These are phyloP conservation scores for Claviceps lovelessii DNA, from an alignment of 2,329 filamentous ascomycete genomes.

Conservation along the genomic window DNA sequence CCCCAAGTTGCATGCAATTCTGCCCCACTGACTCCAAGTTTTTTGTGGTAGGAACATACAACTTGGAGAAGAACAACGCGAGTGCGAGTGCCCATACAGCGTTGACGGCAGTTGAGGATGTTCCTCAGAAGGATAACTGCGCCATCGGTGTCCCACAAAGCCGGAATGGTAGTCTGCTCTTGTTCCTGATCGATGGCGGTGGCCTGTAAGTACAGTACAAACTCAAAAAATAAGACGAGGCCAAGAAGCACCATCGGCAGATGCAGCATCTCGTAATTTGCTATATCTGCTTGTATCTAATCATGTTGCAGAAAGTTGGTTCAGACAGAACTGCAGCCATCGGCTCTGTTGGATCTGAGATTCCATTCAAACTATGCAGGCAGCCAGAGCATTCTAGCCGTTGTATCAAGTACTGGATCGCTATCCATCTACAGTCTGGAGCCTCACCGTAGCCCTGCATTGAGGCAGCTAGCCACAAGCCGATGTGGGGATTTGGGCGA, in stretches of 20 bases:
- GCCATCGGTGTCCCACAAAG: conserved; percentile 34
- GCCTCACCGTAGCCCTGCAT: conserved; percentile 18
- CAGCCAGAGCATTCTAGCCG: conserved; percentile 44
- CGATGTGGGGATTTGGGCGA: conserved; percentile 36
- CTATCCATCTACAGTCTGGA: conserved; percentile 49
- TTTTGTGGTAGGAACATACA: conserved; percentile 76
- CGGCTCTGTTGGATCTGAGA: conserved; percentile 72
- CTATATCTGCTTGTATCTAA: neutral
- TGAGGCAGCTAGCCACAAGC: conserved; percentile 30
- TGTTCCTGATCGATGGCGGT: conserved; percentile 42
- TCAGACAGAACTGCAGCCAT: conserved; percentile 48
- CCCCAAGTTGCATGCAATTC: conserved; percentile 68
- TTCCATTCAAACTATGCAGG: conserved; percentile 43
- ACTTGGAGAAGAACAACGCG: conserved; percentile 41
- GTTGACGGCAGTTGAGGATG: conserved; percentile 8
- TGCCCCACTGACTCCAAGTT: conserved; percentile 46
- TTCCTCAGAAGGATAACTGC: conserved; percentile 6
- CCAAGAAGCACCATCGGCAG: neutral
- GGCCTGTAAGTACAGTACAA: conserved; percentile 40
- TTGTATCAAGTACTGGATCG: conserved; percentile 63
- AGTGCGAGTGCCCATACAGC: conserved; percentile 10
- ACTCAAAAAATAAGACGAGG: neutral
- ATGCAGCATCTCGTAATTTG: neutral
- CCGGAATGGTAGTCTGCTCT: conserved; percentile 58
- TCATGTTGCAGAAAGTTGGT: conserved; percentile 15